These are phyloP conservation scores for Leccinum solheimii DNA, from an alignment of 1,284 basidiomycete species.

Conservation along the genomic window DNA sequence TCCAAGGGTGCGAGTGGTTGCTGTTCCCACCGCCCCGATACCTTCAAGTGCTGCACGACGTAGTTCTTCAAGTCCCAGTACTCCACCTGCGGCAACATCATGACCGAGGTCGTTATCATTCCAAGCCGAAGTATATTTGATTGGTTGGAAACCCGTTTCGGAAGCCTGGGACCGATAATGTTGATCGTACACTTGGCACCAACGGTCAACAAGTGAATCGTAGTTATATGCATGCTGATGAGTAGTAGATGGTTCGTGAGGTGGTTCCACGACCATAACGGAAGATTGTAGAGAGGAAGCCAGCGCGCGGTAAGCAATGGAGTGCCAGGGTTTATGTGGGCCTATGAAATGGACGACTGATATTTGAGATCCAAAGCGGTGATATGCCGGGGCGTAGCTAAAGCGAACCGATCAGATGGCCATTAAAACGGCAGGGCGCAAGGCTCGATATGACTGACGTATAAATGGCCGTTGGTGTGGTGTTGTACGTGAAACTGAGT, in stretches of 20 bases:
- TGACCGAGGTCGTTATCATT: slow-evolving; percentile 39
- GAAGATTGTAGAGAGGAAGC: slow-evolving; percentile 37
- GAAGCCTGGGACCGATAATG: slow-evolving; percentile 67
- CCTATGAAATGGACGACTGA: slow-evolving; percentile 95
- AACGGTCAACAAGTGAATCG: slow-evolving; percentile 78
- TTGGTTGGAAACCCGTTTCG: slow-evolving; percentile 54
- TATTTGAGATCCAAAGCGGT: slow-evolving; percentile 87
- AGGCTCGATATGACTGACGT: slow-evolving; percentile 60
- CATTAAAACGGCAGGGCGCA: slow-evolving; percentile 24
- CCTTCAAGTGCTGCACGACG: slow-evolving; percentile 58
- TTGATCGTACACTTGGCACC: slow-evolving; percentile 89
- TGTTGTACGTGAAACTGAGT: slow-evolving; percentile 95
- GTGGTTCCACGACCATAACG: slow-evolving; percentile 24
- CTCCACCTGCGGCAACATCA: slow-evolving; percentile 27
- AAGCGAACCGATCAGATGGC: slow-evolving; percentile 27
- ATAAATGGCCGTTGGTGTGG: slow-evolving; percentile 96
- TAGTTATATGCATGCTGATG: slow-evolving; percentile 68
- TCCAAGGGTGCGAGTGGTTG: slow-evolving; percentile 13
- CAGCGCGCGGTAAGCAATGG: slow-evolving; percentile 65
- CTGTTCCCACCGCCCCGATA: slow-evolving; percentile 21
- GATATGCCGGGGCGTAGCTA: slow-evolving; percentile 94
- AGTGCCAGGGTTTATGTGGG: slow-evolving; percentile 89
- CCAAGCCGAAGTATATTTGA: slow-evolving; percentile 32
- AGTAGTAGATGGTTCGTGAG: slow-evolving; percentile 26
- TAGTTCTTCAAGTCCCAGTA: slow-evolving; percentile 68